Conservation (phyloP, 1,139 yeast genomes). For the Sporopachydermia cereana region DNA sequence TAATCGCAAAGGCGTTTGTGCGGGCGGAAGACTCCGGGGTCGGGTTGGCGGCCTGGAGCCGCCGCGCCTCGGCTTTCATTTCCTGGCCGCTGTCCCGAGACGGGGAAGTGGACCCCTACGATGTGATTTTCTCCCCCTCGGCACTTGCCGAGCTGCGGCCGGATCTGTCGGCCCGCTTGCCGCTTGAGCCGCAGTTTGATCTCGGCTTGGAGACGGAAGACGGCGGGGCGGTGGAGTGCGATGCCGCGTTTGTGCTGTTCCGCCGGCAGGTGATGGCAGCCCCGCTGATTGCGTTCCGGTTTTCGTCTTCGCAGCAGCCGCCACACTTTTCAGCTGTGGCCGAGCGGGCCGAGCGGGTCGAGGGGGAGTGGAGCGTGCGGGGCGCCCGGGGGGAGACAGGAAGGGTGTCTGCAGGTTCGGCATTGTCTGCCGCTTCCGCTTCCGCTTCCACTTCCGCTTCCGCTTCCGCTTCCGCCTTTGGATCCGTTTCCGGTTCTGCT, state of each 20-base stretch:
- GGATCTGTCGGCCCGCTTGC: conserved; percentile 14
- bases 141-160: conserved; percentile 25
- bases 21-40: conserved; percentile 16
- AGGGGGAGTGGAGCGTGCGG: not conserved
- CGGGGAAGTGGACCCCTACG: conserved; percentile 25
- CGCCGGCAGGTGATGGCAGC: not conserved
- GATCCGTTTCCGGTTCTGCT: no score
- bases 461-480: not conserved
- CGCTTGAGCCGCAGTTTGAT: conserved; percentile 17
- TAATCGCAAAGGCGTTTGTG: conserved; percentile 42
- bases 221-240: conserved; percentile 17
- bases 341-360: not conserved
- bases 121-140: conserved; percentile 24
- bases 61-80: conserved; percentile 9
- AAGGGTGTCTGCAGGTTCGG: not conserved
- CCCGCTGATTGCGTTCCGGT: not conserved
- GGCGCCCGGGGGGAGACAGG: not conserved
- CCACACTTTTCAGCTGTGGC: not conserved
- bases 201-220: conserved; percentile 10
- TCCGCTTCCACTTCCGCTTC: not conserved
- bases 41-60: not conserved
- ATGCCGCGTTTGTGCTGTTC: conserved; percentile 9
- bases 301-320: not conserved
- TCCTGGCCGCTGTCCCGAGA: conserved; percentile 22
- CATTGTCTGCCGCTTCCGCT: not conserved